These are phyloP conservation scores for Thermomucor indicae-seudaticae DNA, from an alignment of 371 early-diverging fungal genomes.

Conservation along the genomic window DNA sequence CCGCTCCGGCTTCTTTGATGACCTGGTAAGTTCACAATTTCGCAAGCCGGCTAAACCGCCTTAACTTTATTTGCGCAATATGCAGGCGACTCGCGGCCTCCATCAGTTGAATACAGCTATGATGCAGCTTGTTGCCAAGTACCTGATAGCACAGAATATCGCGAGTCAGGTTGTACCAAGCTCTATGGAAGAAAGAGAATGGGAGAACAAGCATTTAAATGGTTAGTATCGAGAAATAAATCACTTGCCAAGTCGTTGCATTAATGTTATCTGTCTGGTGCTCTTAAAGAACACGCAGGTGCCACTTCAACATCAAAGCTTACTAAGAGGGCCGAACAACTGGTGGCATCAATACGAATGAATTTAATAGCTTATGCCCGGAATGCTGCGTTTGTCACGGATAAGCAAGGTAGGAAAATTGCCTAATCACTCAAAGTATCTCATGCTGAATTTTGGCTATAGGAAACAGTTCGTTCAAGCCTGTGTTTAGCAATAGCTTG, in stretches of 20 bases:
- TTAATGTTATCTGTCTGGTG: too few relatives aligned
- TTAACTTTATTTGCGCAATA: background rate
- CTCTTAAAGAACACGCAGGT: background rate
- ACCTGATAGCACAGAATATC: conserved; percentile 33
- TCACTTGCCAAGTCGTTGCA: too few relatives aligned
- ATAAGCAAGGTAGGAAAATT: conserved; percentile 1
- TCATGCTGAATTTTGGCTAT: too few relatives aligned
- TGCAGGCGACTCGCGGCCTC: conserved; percentile 16
- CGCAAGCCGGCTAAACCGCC: too few relatives aligned
- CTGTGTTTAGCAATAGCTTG: conserved; percentile 8
- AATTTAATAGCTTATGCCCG: conserved; percentile 14
- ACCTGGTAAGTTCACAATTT: conserved; percentile 31
- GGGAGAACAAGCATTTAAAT: conserved; percentile 28
- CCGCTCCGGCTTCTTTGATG: conserved; percentile 25
- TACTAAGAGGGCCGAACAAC: conserved; percentile 6
- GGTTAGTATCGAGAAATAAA: conserved; percentile 1
- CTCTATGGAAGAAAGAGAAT: conserved; percentile 32
- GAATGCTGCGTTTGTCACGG: conserved; percentile 12
- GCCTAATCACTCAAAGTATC: background rate
- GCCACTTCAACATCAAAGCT: background rate
- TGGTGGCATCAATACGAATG: conserved; percentile 12
- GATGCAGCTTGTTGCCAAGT: conserved; percentile 39
- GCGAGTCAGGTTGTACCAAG: conserved; percentile 36
- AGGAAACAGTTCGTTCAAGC: conserved; percentile 8
- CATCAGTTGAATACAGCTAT: conserved; percentile 46